Percentiles rank a stretch among this genome's conserved stretches.
Evolutionary conservation across 371 early-diverging fungal species (phyloP).

Genomic region (Conidiobolus incongruus): DNA sequence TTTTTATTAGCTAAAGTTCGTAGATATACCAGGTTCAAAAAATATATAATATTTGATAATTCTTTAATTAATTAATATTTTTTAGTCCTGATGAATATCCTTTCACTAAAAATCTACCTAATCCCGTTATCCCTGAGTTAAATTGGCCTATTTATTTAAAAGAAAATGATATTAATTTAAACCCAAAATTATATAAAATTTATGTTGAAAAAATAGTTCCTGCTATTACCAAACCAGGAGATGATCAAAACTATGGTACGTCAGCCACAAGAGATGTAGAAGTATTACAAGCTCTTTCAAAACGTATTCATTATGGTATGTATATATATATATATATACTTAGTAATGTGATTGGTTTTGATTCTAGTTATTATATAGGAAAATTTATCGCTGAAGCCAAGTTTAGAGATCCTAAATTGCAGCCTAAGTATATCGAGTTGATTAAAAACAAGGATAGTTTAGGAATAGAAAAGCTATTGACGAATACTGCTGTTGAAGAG

Average conservation of each 20-base stretch:
- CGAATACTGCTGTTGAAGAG: conserved; percentile 64
- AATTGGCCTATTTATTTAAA: conserved; percentile 46
- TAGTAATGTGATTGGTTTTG: neutral
- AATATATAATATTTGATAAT: neutral
- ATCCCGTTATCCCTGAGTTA: conserved; percentile 64
- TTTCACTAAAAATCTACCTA: conserved; percentile 56
- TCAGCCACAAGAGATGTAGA: conserved; percentile 82
- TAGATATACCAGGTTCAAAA: conserved; percentile 31
- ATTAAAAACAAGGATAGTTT: conserved; percentile 49
- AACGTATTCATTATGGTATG: conserved; percentile 84
- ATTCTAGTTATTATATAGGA: conserved; percentile 17
- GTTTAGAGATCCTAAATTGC: conserved; percentile 50
- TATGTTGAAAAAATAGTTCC: conserved; percentile 55
- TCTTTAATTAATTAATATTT: conserved; percentile 1
- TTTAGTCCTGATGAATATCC: conserved; percentile 86
- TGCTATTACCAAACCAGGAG: conserved; percentile 26
- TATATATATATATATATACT: neutral
- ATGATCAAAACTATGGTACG: conserved; percentile 80
- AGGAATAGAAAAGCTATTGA: conserved; percentile 61
- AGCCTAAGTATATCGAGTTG: conserved; percentile 56
- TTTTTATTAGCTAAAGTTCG: conserved; percentile 52
- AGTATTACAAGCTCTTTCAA: conserved; percentile 72
- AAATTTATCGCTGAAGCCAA: conserved; percentile 93
- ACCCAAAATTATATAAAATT: conserved; percentile 46
- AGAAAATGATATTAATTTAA: conserved; percentile 62